phyloP scores from a whole-genome alignment of 2,329 filamentous ascomycete species.

The Xylaria sp. region DNA sequence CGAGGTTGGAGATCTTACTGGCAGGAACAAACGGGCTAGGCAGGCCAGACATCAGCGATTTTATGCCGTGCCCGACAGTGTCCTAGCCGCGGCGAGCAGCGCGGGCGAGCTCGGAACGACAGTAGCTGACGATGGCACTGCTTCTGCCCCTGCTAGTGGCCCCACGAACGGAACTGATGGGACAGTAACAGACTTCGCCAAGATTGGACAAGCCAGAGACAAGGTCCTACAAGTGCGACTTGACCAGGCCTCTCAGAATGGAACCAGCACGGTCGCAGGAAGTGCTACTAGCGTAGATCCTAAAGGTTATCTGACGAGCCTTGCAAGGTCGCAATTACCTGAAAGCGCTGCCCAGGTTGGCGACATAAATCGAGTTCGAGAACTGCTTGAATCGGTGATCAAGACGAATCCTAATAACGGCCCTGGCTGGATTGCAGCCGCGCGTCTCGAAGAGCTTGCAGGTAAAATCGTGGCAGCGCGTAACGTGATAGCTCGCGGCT shows the following conservation, averaged over 20 bases:
- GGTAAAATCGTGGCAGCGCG: constrained; percentile 91
- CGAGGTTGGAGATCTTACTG: constrained; percentile 95
- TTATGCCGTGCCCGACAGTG: constrained; percentile 96
- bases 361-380: constrained; percentile 92
- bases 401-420: constrained; percentile 96
- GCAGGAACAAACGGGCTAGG: constrained; percentile 87
- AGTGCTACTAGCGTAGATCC: constrained; percentile 93
- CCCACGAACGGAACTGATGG: constrained; percentile 70
- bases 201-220: constrained; percentile 95
- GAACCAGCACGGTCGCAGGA: constrained; percentile 75
- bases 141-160: constrained; percentile 53
- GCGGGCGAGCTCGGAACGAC: constrained; percentile 86
- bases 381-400: constrained; percentile 94
- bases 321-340: constrained; percentile 82
- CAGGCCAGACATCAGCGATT: constrained; percentile 86
- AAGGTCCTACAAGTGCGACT: constrained; percentile 95
- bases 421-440: constrained; percentile 94
- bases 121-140: constrained; percentile 80
- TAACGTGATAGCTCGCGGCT: constrained; percentile 87
- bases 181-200: constrained; percentile 97
- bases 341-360: constrained; percentile 87
- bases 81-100: constrained; percentile 86
- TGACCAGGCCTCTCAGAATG: constrained; percentile 83
- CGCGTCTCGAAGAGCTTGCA: constrained; percentile 89
- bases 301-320: constrained; percentile 92